A percentile compares a stretch with the other conserved stretches of the same genome.
These are phyloP conservation scores for Rhizopogon vinicolor DNA, from an alignment of 768 basidiomycete species.

Conservation along the genomic window DNA sequence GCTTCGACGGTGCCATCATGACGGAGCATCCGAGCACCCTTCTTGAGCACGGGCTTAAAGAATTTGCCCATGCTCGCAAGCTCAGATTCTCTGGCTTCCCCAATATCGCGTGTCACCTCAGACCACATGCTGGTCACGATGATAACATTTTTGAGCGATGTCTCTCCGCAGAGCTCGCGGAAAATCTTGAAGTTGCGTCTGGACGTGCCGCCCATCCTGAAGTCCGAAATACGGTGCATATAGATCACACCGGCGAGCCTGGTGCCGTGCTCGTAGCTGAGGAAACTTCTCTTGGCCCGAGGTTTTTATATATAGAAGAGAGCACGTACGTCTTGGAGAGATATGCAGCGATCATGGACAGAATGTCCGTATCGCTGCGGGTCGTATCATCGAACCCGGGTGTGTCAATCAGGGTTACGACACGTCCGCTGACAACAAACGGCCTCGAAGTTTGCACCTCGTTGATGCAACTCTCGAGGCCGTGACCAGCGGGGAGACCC, in stretches of 20 bases:
- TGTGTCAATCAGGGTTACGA: slow-evolving; percentile 45
- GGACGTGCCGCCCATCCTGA: slow-evolving; percentile 47
- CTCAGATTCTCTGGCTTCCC: slow-evolving; percentile 41
- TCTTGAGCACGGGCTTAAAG: slow-evolving; percentile 48
- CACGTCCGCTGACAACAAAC: slow-evolving; percentile 35
- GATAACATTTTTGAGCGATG: slow-evolving; percentile 43
- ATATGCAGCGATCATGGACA: slow-evolving; percentile 37
- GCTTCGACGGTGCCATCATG: slow-evolving; percentile 37
- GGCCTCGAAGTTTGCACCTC: slow-evolving; percentile 33
- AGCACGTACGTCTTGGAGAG: slow-evolving; percentile 7
- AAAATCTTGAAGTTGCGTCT: slow-evolving; percentile 49
- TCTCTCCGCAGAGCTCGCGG: slow-evolving; percentile 47
- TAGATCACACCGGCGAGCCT: slow-evolving; percentile 51
- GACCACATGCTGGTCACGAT: slow-evolving; percentile 56
- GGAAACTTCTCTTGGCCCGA: background rate
- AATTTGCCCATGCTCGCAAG: slow-evolving; percentile 37
- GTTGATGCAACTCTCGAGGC: slow-evolving; percentile 40
- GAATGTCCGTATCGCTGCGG: slow-evolving; percentile 37
- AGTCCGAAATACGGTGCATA: slow-evolving; percentile 50
- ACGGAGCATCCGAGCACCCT: slow-evolving; percentile 41
- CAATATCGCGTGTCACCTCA: slow-evolving; percentile 32
- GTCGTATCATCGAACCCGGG: slow-evolving; percentile 51
- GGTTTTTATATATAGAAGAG: too few species aligned
- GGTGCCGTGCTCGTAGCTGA: slow-evolving; percentile 29
- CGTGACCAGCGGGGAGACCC: slow-evolving; percentile 32